Percentiles rank a stretch among this genome's conserved stretches.
Conservation (phyloP, 2,329 filamentous ascomycete species). For the Beauveria caledonica region DNA sequence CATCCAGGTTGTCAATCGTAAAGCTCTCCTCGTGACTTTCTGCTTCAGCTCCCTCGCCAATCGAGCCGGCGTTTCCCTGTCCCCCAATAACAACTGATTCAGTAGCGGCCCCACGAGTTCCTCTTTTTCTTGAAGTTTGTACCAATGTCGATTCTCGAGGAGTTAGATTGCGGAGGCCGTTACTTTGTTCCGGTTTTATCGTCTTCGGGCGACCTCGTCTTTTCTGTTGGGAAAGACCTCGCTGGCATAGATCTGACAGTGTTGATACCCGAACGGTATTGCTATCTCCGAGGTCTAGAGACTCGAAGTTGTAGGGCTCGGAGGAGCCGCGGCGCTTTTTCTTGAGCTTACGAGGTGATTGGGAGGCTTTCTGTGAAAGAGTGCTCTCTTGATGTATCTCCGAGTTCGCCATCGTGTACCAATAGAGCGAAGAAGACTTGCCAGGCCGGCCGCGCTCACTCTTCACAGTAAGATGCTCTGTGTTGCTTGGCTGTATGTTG, state of each 20-base stretch:
- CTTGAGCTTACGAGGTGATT: neutral
- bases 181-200: conserved; percentile 9
- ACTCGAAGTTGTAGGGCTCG: neutral
- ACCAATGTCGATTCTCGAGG: neutral
- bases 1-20: neutral
- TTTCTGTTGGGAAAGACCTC: conserved; percentile 17
- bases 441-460: conserved; percentile 29
- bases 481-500: conserved; percentile 23
- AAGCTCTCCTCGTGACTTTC: neutral
- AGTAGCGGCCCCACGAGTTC: neutral
- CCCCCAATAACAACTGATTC: neutral
- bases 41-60: neutral
- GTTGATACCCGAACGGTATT: conserved; percentile 10
- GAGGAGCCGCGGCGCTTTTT: neutral
- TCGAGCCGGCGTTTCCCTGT: neutral
- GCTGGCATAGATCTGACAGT: conserved; percentile 21
- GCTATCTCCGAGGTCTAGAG: neutral
- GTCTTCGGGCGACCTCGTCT: conserved; percentile 23
- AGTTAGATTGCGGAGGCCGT: neutral
- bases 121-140: neutral
- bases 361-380: neutral
- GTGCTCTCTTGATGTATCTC: conserved; percentile 14
- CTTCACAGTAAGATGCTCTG: conserved; percentile 26
- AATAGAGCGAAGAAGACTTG: conserved; percentile 26
- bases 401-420: conserved; percentile 30